A percentile compares a stretch with the other conserved stretches of the same genome.
phyloP scores from a whole-genome alignment of 768 basidiomycete genomes.

The Termitomyces sp. region DNA sequence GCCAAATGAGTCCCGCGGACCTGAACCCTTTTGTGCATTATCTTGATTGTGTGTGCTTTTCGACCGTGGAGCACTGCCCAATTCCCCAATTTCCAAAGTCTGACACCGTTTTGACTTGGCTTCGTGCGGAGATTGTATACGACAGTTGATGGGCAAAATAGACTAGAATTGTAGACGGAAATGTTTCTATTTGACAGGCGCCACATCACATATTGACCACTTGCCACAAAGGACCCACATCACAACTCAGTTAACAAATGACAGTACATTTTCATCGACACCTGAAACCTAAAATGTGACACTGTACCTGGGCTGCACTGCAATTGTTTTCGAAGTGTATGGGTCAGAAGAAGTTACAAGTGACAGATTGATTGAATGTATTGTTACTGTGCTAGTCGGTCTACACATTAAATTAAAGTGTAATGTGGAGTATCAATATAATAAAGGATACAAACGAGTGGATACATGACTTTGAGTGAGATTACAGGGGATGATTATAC shows the following conservation, averaged over 20 bases:
- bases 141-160: neutral
- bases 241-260: no score
- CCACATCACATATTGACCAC: neutral
- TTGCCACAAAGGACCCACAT: neutral
- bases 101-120: neutral
- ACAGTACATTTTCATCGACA: neutral
- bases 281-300: neutral
- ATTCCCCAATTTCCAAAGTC: neutral
- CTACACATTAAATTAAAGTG: neutral
- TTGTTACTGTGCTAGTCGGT: neutral
- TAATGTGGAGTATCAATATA: neutral
- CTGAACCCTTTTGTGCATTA: neutral
- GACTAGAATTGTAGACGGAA: neutral
- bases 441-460: neutral
- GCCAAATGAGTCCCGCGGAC: neutral
- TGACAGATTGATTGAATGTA: neutral
- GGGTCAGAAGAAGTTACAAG: neutral
- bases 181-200: neutral
- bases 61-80: neutral
- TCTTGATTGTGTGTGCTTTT: no score
- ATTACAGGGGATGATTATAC: slow-evolving; percentile 7
- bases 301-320: neutral
- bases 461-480: neutral
- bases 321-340: neutral
- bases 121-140: neutral